These are phyloP conservation scores for Quercus agrifolia DNA, from an alignment of 306 rosid species.

Conservation along the genomic window DNA sequence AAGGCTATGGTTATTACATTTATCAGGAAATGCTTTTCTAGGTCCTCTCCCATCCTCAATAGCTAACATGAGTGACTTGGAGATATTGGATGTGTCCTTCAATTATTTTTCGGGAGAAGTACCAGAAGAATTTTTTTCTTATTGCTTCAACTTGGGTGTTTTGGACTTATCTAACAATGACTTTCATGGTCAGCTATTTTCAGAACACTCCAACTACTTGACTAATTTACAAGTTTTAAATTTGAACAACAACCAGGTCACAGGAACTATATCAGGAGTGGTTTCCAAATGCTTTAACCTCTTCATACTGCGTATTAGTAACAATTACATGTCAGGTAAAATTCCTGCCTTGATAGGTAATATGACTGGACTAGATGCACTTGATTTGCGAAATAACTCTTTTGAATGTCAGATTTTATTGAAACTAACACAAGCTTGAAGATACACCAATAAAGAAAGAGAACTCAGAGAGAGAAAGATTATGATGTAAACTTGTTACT, in stretches of 20 bases:
- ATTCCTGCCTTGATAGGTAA: background rate
- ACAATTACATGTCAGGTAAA: background rate
- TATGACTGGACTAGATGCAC: too few relatives aligned
- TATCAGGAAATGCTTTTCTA: background rate
- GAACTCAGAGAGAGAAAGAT: too few relatives aligned
- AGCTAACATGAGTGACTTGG: background rate
- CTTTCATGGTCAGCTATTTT: too few relatives aligned
- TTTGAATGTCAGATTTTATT: background rate
- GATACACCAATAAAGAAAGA: too few relatives aligned
- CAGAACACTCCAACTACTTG: too few relatives aligned
- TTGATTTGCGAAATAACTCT: background rate
- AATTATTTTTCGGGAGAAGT: background rate
- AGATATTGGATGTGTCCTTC: background rate
- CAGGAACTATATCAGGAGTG: too few relatives aligned
- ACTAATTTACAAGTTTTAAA: background rate
- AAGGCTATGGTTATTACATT: background rate
- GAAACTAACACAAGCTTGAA: too few relatives aligned
- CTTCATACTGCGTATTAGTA: too few relatives aligned
- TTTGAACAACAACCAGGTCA: background rate
- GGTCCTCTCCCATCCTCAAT: conserved; percentile 5
- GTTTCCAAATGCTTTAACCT: too few relatives aligned
- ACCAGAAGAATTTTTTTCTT: background rate
- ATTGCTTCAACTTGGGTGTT: background rate
- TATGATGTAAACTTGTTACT: too few relatives aligned
- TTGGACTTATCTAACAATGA: background rate